Conservation (phyloP, 2,329 filamentous ascomycete species). For the Hysterium pulicare region DNA sequence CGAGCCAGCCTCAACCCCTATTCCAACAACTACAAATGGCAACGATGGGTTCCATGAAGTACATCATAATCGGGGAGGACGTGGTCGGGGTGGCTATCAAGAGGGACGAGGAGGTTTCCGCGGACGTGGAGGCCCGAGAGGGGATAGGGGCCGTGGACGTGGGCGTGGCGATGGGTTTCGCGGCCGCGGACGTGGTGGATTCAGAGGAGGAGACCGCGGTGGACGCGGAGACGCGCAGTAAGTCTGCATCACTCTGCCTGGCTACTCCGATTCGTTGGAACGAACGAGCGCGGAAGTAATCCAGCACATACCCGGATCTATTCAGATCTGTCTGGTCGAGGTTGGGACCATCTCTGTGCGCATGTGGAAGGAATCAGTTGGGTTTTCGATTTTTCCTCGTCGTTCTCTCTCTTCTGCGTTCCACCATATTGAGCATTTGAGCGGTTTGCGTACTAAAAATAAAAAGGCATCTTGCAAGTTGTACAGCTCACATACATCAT, state of each 20-base stretch:
- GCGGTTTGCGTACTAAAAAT: slow-evolving; percentile 8
- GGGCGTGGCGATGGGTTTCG: slow-evolving; percentile 19
- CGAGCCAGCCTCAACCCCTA: slow-evolving; percentile 25
- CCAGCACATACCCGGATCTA: too few species aligned
- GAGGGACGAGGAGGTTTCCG: slow-evolving; percentile 53
- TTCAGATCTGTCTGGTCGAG: too few species aligned
- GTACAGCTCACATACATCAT: slow-evolving; percentile 24
- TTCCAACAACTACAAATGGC: slow-evolving; percentile 33
- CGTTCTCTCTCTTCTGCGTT: slow-evolving; percentile 12
- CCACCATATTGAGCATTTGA: slow-evolving; percentile 23
- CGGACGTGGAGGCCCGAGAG: slow-evolving; percentile 42
- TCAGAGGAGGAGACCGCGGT: slow-evolving; percentile 42
- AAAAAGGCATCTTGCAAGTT: slow-evolving; percentile 8
- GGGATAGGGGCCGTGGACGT: slow-evolving; percentile 37
- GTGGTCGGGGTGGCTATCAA: slow-evolving; percentile 47
- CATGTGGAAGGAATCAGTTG: slow-evolving; percentile 16
- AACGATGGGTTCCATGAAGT: slow-evolving; percentile 73
- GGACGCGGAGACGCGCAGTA: slow-evolving; percentile 30
- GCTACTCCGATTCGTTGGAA: not conserved
- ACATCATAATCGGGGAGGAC: slow-evolving; percentile 41
- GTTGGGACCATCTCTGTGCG: not conserved
- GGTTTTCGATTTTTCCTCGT: slow-evolving; percentile 10
- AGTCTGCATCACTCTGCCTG: slow-evolving; percentile 12
- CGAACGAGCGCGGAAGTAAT: too few species aligned
- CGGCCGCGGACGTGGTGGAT: slow-evolving; percentile 50